Conservation (phyloP, 2,329 filamentous ascomycete species). For the Microcera coccophila region DNA sequence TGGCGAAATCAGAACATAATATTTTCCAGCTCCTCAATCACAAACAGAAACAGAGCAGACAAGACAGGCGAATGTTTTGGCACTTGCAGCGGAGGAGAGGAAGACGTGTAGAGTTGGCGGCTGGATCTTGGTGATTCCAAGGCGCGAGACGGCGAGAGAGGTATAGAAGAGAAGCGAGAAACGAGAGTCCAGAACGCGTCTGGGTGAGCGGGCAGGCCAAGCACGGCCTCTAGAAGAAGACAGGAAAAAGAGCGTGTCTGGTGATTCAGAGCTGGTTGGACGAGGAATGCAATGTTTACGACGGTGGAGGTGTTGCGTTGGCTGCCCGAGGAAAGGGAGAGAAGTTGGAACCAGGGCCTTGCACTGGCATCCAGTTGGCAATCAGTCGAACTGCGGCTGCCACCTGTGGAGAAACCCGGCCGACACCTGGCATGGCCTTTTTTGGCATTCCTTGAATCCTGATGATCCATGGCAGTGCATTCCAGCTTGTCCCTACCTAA, state of each 20-base stretch:
- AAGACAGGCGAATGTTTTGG: neutral
- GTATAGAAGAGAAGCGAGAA: conserved; percentile 5
- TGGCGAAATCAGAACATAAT: conserved; percentile 34
- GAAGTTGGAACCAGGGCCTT: conserved; percentile 4
- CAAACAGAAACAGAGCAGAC: conserved; percentile 9
- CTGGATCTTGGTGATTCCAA: neutral
- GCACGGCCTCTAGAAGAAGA: conserved; percentile 16
- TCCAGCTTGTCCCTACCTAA: conserved; percentile 19
- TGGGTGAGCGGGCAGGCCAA: conserved; percentile 7
- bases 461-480: conserved; percentile 27
- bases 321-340: conserved; percentile 26
- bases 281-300: conserved; percentile 32
- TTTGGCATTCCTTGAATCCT: conserved; percentile 8
- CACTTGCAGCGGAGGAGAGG: neutral
- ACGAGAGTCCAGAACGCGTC: conserved; percentile 11
- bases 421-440: conserved; percentile 11
- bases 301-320: conserved; percentile 21
- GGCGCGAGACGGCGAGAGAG: neutral
- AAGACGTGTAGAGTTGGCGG: neutral
- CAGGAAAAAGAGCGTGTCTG: conserved; percentile 13
- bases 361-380: conserved; percentile 23
- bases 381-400: conserved; percentile 14
- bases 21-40: conserved; percentile 13
- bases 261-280: neutral
- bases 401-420: conserved; percentile 15